Evolutionary conservation across 140 eudicot genomes (phyloP).

Genomic region (Flaveria floridana): DNA sequence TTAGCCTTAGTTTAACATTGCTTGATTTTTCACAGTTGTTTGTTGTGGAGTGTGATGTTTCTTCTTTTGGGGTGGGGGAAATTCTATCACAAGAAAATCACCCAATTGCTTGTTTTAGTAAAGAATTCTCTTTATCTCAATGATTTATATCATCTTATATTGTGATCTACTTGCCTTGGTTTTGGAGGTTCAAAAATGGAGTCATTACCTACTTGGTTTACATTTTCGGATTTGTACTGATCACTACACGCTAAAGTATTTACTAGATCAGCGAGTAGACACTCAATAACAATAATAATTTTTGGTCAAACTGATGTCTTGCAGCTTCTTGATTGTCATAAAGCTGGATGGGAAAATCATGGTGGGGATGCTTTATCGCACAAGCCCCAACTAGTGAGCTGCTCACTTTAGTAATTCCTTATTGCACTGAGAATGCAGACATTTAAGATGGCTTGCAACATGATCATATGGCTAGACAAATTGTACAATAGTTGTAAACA

Average conservation of each 20-base stretch:
- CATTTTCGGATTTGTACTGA: neutral
- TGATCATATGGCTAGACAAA: too few relatives aligned
- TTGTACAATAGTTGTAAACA: too few relatives aligned
- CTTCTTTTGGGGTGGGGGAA: neutral
- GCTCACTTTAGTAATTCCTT: too few relatives aligned
- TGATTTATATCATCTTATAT: conserved; percentile 13
- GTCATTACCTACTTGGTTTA: conserved; percentile 16
- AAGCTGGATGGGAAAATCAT: neutral
- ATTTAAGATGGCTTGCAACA: too few relatives aligned
- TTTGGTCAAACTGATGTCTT: conserved; percentile 10
- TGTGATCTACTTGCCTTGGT: conserved; percentile 5
- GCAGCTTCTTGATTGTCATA: conserved; percentile 8
- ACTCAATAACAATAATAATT: conserved; percentile 6
- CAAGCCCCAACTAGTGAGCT: too few relatives aligned
- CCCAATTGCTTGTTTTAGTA: neutral
- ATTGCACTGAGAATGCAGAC: too few relatives aligned
- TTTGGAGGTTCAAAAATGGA: conserved; percentile 23
- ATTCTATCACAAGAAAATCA: neutral
- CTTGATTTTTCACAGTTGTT: conserved; percentile 6
- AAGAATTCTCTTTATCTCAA: neutral
- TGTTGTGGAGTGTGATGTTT: conserved; percentile 20
- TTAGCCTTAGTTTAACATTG: neutral
- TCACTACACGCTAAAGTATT: conserved; percentile 1
- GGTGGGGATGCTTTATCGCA: too few relatives aligned
- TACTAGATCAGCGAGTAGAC: conserved; percentile 3